Evolutionary conservation across 1,284 basidiomycete genomes (phyloP), one percentile per base, ranked within the genome.

Genomic region (Naganishia sp.): DNA sequence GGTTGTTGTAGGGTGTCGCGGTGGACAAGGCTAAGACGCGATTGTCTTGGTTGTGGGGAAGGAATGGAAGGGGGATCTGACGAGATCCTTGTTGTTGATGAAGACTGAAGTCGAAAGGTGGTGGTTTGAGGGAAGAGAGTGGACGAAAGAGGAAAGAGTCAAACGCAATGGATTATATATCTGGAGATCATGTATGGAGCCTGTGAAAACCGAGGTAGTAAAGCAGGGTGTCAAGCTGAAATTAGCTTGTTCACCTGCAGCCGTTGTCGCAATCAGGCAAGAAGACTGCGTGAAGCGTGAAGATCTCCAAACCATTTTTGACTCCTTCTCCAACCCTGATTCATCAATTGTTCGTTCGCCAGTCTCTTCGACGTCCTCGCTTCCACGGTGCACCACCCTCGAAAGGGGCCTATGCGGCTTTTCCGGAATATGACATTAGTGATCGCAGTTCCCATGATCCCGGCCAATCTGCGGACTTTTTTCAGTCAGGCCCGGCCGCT

Each of bases 11-110:
- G 28, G 18, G 58, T 61, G 58, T 61, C 58, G 58, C 10, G 58
- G 58, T 42, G 47, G 58, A 61, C 58, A 47, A 28, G 42, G n/a
- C 21, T 61, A 61, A 61, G 58, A 61, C 58, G 58, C 35, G 58
- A 15, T 61, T 61, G 58, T 61, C 58, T 61, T 54, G 47, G 45
- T 57, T 47, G 66, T 65, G 41, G 54, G 67, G 47, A 69, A 66
- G 49, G 70, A 69, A 64, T 67, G 68, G 67, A 63, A 60, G 35
- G 55, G 41, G 63, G 58, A 60, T 58, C 35, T 39, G 50, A 56
- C 45, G 63, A 42, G 46, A 66, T 56, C 69, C 66, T 67, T 60
- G 52, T 70, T 63, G 50, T 64, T 61, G 56, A 39, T 61, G 56
- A 39, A 63, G 63, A 58, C 25, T 39, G 57, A 55, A 23, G 51